Percentiles rank a stretch among this genome's conserved stretches.
These are phyloP conservation scores for Rutstroemia sp. DNA, from an alignment of 2,329 filamentous ascomycete genomes.

Conservation along the genomic window DNA sequence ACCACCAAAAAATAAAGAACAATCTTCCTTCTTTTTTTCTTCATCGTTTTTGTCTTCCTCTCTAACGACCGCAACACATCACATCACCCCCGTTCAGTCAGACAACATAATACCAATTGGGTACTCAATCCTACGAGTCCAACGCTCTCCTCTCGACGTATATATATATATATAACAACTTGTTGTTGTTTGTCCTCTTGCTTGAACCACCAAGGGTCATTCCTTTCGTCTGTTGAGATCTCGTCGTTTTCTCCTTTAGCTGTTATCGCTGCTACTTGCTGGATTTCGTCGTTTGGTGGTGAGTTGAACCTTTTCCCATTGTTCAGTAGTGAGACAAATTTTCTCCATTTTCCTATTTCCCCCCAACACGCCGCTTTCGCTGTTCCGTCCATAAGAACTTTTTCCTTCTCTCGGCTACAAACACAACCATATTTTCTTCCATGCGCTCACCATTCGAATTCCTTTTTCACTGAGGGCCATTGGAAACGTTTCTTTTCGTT, in stretches of 20 bases:
- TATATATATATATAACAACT: background rate
- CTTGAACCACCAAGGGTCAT: background rate
- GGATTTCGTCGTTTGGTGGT: background rate
- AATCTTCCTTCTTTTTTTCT: too few relatives aligned
- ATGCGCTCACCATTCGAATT: slow-evolving; percentile 1
- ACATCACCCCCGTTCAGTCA: background rate
- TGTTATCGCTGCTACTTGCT: background rate
- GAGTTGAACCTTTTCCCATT: background rate
- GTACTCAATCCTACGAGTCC: background rate
- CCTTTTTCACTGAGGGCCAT: background rate
- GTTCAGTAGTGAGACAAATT: slow-evolving; percentile 4
- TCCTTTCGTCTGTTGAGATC: background rate
- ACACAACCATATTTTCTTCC: background rate
- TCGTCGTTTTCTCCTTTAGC: background rate
- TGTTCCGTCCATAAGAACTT: background rate
- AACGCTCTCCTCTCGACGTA: background rate
- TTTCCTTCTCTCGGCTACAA: slow-evolving; percentile 10
- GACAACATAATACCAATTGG: background rate
- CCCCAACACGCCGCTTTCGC: slow-evolving; percentile 6
- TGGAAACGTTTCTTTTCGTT: background rate
- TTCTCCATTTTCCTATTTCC: slow-evolving; percentile 5
- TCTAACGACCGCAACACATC: too few relatives aligned
- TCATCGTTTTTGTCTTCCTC: too few relatives aligned
- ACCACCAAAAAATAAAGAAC: too few relatives aligned
- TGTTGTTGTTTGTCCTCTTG: background rate